A percentile compares a stretch with the other conserved stretches of the same genome.
Evolutionary conservation across 257 asterid genomes (phyloP).

Genomic region (Lantana camara): DNA sequence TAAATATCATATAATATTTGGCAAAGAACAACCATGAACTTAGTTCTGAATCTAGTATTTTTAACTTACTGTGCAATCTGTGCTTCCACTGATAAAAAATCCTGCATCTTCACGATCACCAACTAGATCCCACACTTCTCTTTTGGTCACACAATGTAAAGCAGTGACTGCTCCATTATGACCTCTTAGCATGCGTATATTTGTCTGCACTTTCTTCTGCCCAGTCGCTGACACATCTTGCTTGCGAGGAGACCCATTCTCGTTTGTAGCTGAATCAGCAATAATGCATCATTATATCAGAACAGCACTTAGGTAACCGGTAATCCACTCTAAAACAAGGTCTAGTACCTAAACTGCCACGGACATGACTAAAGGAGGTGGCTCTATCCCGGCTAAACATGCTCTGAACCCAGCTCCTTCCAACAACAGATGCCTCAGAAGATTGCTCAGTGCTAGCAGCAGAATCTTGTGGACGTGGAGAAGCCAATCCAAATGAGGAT

Average conservation of each 20-base stretch:
- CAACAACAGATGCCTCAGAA: slow-evolving; percentile 84
- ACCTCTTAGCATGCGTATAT: slow-evolving; percentile 85
- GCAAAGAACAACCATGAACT: background rate
- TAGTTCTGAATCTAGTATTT: slow-evolving; percentile 18
- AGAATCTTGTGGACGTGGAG: slow-evolving; percentile 85
- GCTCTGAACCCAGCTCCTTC: slow-evolving; percentile 99
- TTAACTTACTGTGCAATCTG: slow-evolving; percentile 78
- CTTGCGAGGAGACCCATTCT: slow-evolving; percentile 64
- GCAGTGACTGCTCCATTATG: slow-evolving; percentile 92
- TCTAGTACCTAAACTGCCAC: slow-evolving; percentile 47
- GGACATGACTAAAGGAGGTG: slow-evolving; percentile 67
- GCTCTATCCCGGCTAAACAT: slow-evolving; percentile 94
- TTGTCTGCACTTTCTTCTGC: slow-evolving; percentile 84
- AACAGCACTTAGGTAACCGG: slow-evolving; percentile 21
- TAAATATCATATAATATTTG: background rate
- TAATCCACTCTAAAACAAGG: slow-evolving; percentile 11
- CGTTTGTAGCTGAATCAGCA: slow-evolving; percentile 49
- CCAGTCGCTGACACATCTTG: slow-evolving; percentile 68
- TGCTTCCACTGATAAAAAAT: slow-evolving; percentile 93
- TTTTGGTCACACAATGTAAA: slow-evolving; percentile 89
- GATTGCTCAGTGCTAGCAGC: slow-evolving; percentile 63
- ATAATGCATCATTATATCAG: slow-evolving; percentile 26
- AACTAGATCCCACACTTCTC: slow-evolving; percentile 94
- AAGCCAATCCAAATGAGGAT: slow-evolving; percentile 70
- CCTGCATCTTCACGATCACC: slow-evolving; percentile 99